A percentile compares a stretch with the other conserved stretches of the same genome.
Evolutionary conservation across 2,329 filamentous ascomycete species (phyloP).

Genomic region (Chaetomium sp.): DNA sequence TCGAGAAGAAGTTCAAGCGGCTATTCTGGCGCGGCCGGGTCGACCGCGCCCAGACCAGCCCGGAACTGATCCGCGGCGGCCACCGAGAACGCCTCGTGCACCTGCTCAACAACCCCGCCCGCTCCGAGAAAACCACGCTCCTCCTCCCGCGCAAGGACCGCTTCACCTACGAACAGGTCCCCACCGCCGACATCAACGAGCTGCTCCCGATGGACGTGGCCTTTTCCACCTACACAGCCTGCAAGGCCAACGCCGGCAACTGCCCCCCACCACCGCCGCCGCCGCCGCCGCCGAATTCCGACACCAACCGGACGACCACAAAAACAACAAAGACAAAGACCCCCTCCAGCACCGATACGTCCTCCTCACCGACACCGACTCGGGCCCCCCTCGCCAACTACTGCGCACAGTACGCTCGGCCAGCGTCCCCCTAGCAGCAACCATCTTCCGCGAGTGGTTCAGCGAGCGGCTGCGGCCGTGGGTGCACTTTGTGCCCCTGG

Average conservation of each 20-base stretch:
- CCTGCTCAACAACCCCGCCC: constrained; percentile 61
- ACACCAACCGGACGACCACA: constrained; percentile 39
- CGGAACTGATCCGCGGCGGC: constrained; percentile 65
- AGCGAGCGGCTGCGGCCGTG: constrained; percentile 73
- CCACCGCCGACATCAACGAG: constrained; percentile 55
- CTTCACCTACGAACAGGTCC: constrained; percentile 60
- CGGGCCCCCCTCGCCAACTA: constrained; percentile 63
- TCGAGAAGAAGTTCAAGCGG: constrained; percentile 62
- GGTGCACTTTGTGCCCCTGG: constrained; percentile 79
- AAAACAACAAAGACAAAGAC: constrained; percentile 28
- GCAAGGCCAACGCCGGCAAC: constrained; percentile 42
- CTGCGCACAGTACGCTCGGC: constrained; percentile 66
- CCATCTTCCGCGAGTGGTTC: constrained; percentile 78
- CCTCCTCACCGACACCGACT: constrained; percentile 70
- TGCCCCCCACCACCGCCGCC: constrained; percentile 38
- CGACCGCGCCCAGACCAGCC: constrained; percentile 52
- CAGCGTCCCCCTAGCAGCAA: constrained; percentile 71
- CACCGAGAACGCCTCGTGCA: constrained; percentile 73
- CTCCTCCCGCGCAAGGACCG: constrained; percentile 53
- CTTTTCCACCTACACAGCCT: constrained; percentile 60
- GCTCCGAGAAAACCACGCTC: constrained; percentile 53
- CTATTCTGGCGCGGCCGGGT: constrained; percentile 78
- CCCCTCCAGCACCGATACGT: constrained; percentile 70
- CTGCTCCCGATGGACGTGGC: constrained; percentile 59
- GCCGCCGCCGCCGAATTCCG: constrained; percentile 56